Conservation (phyloP, 306 rosid genomes). For the Neltuma alba region DNA sequence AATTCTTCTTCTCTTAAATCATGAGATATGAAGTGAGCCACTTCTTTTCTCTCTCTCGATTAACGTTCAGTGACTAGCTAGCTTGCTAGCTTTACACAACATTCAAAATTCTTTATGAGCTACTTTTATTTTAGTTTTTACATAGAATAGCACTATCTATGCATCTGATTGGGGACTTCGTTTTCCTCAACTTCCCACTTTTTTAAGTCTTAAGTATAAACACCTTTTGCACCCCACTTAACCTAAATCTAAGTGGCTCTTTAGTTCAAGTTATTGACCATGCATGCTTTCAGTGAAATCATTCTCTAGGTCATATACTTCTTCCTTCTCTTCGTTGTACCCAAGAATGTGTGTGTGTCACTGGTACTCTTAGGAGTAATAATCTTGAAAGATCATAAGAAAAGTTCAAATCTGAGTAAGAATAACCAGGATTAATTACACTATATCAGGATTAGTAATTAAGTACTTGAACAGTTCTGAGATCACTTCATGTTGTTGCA, state of each 20-base stretch:
- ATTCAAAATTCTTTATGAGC: slow-evolving; percentile 1
- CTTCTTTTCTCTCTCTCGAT: slow-evolving; percentile 10
- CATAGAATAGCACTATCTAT: slow-evolving; percentile 2
- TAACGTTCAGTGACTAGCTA: background rate
- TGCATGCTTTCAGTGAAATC: background rate
- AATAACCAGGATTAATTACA: no score
- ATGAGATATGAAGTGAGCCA: background rate
- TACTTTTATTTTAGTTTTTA: background rate
- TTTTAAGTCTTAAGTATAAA: background rate
- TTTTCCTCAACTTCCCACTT: background rate
- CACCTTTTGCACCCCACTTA: slow-evolving; percentile 1
- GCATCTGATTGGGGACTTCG: slow-evolving; percentile 22
- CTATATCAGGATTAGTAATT: no score
- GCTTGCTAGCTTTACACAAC: background rate
- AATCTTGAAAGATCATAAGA: no score
- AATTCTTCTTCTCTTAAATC: background rate
- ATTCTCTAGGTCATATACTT: background rate
- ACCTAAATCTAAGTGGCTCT: background rate
- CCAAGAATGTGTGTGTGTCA: background rate
- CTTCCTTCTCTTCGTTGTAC: background rate
- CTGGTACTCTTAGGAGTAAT: background rate
- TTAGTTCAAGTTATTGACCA: background rate
- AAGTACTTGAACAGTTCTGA: background rate
- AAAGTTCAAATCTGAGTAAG: no score
- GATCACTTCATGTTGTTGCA: slow-evolving; percentile 38